Percentiles rank a stretch among this genome's conserved stretches.
These are phyloP conservation scores for Cercospora zeae-maydis DNA, from an alignment of 2,329 filamentous ascomycete genomes.

Conservation along the genomic window DNA sequence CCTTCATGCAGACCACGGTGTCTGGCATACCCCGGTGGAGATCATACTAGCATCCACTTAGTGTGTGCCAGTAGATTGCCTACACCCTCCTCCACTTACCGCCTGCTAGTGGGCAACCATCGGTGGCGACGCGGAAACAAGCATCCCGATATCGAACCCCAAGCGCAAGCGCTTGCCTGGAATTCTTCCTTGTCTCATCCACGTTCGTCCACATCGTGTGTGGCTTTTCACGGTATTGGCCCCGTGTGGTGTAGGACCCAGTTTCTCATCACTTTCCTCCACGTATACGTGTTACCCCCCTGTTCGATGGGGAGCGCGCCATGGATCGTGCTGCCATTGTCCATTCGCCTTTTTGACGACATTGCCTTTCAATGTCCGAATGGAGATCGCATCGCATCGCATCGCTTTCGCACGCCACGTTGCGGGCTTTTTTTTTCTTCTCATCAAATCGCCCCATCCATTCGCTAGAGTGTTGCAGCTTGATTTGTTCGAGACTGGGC, in stretches of 20 bases:
- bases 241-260: not conserved
- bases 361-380: not conserved
- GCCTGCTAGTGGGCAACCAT: not conserved
- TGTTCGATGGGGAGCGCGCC: not conserved
- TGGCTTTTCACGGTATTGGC: not conserved
- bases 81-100: conserved; percentile 5
- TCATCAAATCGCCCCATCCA: not conserved
- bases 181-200: not conserved
- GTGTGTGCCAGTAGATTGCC: not conserved
- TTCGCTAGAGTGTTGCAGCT: not conserved
- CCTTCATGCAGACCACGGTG: not conserved
- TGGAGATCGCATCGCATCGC: not conserved
- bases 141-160: conserved; percentile 2
- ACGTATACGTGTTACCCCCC: not conserved
- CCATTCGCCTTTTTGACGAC: not conserved
- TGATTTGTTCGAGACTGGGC: not conserved
- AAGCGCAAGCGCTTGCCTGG: not conserved
- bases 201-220: not conserved
- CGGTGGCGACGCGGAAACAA: not conserved
- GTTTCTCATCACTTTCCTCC: not conserved
- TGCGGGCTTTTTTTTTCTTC: not conserved
- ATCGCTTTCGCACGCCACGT: not conserved
- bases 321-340: not conserved
- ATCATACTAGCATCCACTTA: conserved; percentile 11
- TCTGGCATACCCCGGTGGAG: conserved; percentile 3